phyloP scores from a whole-genome alignment of 2,329 filamentous ascomycete genomes.

The Pyrenophora graminea region DNA sequence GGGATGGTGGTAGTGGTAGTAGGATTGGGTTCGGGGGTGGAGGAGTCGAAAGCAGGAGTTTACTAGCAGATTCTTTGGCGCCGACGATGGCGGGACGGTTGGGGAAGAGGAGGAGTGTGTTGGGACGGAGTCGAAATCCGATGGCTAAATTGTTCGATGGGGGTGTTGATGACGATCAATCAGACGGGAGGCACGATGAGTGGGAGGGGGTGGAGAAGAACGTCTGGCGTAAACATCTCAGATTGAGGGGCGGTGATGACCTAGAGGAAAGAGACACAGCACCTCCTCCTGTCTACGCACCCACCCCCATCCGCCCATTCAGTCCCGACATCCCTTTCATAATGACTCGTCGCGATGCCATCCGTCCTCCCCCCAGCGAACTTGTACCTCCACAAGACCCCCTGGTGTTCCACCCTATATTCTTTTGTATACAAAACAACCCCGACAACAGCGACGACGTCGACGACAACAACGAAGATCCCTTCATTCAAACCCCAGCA shows the following conservation, averaged over 20 bases:
- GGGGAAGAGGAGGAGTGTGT: constrained; percentile 13
- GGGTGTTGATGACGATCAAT: neutral
- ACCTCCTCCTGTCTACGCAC: neutral
- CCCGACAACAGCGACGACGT: too few species aligned
- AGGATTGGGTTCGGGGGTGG: neutral
- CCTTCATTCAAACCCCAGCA: neutral
- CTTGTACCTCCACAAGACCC: too few species aligned
- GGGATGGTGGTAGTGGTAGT: too few species aligned
- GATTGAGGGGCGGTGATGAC: neutral
- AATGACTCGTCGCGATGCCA: neutral
- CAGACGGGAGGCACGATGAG: too few species aligned
- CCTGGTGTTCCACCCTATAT: too few species aligned
- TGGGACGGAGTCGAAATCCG: constrained; percentile 18
- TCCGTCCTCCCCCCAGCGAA: neutral
- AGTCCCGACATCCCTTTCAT: neutral
- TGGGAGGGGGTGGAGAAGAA: neutral
- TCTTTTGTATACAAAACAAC: too few species aligned
- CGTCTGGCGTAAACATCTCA: neutral
- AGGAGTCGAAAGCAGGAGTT: neutral
- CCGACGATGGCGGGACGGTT: constrained; percentile 4
- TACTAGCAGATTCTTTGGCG: neutral
- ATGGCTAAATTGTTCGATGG: constrained; percentile 31
- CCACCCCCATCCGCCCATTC: neutral
- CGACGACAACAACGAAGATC: neutral
- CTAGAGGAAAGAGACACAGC: neutral